A percentile compares a stretch with the other conserved stretches of the same genome.
These are phyloP conservation scores for Chrysophaeum taylorii DNA, from an alignment of 352 stramenopile species.

Conservation along the genomic window DNA sequence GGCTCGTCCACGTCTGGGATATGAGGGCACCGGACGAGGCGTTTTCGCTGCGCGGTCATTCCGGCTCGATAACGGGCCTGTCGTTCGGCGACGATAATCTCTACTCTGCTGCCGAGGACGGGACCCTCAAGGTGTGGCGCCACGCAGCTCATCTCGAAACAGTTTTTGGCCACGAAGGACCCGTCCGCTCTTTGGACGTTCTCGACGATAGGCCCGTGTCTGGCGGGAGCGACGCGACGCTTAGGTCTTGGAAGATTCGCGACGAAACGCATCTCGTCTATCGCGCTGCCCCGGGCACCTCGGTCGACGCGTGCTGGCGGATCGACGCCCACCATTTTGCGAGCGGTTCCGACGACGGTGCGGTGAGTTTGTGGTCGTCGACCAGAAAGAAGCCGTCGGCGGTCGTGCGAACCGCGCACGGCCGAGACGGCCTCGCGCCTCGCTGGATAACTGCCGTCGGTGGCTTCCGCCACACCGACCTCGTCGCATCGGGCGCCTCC, in stretches of 20 bases:
- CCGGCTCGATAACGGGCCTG: not conserved
- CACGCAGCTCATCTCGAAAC: not conserved
- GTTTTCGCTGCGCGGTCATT: not conserved
- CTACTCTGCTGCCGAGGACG: not conserved
- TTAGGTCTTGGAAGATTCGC: not conserved
- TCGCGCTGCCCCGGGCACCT: not conserved
- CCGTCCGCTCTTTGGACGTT: not conserved
- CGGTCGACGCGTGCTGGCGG: not conserved
- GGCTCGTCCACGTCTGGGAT: conserved; percentile 5
- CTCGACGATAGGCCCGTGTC: not conserved
- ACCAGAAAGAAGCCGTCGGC: not conserved
- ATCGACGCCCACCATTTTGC: not conserved
- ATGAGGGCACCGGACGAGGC: not conserved
- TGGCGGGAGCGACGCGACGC: not conserved
- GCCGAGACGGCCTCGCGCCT: not conserved
- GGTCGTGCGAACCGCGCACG: not conserved
- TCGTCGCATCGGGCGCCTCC: not conserved
- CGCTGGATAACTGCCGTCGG: not conserved
- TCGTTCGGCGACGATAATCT: not conserved
- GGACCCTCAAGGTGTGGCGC: not conserved
- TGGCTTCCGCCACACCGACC: not conserved
- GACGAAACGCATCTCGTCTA: conserved; percentile 8
- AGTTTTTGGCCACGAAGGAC: not conserved
- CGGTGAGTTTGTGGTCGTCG: not conserved
- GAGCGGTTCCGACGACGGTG: not conserved